Evolutionary conservation across 805 yeast genomes (phyloP), one percentile per base, ranked within the genome.

Genomic region (Lipomyces spencermartinsiae): DNA sequence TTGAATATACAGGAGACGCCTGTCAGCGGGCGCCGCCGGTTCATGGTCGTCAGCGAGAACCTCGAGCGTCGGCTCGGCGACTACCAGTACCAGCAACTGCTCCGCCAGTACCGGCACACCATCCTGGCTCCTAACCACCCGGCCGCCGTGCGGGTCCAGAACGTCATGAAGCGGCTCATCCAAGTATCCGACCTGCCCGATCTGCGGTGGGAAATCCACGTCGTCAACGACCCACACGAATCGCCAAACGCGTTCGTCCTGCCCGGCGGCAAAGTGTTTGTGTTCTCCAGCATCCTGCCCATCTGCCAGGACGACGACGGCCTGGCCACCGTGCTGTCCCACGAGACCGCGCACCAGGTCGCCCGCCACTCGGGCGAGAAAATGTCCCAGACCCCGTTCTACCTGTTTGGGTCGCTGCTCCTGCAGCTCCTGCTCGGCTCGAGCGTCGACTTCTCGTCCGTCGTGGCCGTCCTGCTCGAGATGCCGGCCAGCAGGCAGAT

Each of bases 171-270:
- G 58, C 83, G 86, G 69, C 80, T 95, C 29, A 84, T 94, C 60
- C 72, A 73, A 22, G 81, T 76, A 10, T 69, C 80, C 14, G 71
- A 70, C n/a, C 61, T 74, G 59, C 62, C 63, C 10, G 69, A 70
- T 33, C 51, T 75, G 14, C 83, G 88, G 55, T 95, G 99, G 98
- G 81, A 85, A 71, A 86, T 95, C 35, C 92, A 92, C 76, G 90
- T 95, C 29, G 89, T 92, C 25, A 85, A 89, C 70, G 89, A 87
- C 66, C 86, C 89, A 1, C 79, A 79, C 43, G 83, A 83, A n/a
- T 93, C 97, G 16, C 98, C 99, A 2, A 95, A 95, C 79, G 99
- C 99, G 0, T 94, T 95, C 79, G 97, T 95, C 22, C 82, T 95
- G 46, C 98, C 98, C 25, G 94, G 95, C 69, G 99, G 99, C 6